Percentiles rank a stretch among this genome's conserved stretches.
Evolutionary conservation across 2,329 filamentous ascomycete genomes (phyloP).

Genomic region (Nemania diffusa): DNA sequence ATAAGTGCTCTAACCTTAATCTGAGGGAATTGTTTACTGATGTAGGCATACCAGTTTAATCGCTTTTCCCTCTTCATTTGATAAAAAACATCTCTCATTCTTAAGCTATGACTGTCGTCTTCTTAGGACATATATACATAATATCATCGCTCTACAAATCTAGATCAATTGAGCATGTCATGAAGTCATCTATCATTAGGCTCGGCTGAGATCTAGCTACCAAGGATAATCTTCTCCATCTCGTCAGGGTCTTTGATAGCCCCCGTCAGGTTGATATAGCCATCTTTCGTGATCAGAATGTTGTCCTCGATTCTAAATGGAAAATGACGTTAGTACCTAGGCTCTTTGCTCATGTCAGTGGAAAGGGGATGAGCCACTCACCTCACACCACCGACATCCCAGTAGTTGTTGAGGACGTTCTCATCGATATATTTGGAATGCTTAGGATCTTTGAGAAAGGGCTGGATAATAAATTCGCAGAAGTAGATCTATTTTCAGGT

Average conservation of each 20-base stretch:
- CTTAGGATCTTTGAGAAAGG: slow-evolving; percentile 77
- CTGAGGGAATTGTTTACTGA: background rate
- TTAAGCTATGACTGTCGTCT: background rate
- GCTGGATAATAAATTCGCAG: slow-evolving; percentile 86
- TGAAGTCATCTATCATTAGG: background rate
- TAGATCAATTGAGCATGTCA: background rate
- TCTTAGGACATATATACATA: background rate
- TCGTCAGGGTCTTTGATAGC: slow-evolving; percentile 74
- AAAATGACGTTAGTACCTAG: background rate
- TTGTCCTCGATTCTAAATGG: slow-evolving; percentile 71
- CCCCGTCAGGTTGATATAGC: slow-evolving; percentile 78
- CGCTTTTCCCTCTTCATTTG: background rate
- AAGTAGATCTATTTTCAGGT: slow-evolving; percentile 76
- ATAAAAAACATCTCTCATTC: background rate
- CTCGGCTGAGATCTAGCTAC: slow-evolving; percentile 16
- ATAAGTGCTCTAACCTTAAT: background rate
- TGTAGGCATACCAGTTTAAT: background rate
- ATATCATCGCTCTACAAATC: background rate
- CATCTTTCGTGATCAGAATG: slow-evolving; percentile 74
- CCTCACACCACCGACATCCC: slow-evolving; percentile 81
- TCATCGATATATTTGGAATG: slow-evolving; percentile 81
- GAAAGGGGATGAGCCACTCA: slow-evolving; percentile 49
- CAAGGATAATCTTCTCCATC: slow-evolving; percentile 65
- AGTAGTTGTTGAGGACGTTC: slow-evolving; percentile 79
- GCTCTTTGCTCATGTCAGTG: background rate